Percentiles rank a stretch among this genome's conserved stretches.
Evolutionary conservation across 768 basidiomycete genomes (phyloP).

Genomic region (Trametes gibbosa): DNA sequence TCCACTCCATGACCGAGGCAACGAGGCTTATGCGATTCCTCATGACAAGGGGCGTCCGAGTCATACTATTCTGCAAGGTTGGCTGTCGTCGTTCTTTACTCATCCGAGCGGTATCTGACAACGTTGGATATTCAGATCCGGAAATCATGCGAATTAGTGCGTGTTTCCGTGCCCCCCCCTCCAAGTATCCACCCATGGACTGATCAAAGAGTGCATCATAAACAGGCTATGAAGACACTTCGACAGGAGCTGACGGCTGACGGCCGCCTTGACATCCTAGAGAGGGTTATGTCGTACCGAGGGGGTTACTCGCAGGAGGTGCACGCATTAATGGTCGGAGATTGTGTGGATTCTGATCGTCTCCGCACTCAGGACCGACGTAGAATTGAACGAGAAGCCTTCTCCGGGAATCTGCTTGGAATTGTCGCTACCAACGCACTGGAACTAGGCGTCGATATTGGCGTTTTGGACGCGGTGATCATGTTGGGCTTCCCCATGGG

Average conservation of each 20-base stretch:
- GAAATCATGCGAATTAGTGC: conserved; percentile 77
- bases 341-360: not conserved
- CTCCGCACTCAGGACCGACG: conserved; percentile 61
- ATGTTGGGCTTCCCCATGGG: conserved; percentile 82
- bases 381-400: conserved; percentile 82
- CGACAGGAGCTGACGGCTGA: conserved; percentile 68
- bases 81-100: not conserved
- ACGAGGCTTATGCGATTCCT: conserved; percentile 71
- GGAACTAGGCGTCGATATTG: conserved; percentile 91
- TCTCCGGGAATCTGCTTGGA: conserved; percentile 78
- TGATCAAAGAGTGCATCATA: not conserved
- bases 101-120: not conserved
- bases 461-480: conserved; percentile 83
- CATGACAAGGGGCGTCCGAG: conserved; percentile 77
- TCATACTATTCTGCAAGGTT: conserved; percentile 90
- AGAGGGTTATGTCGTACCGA: conserved; percentile 77
- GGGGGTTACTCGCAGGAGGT: conserved; percentile 82
- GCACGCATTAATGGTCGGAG: not conserved
- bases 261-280: conserved; percentile 72
- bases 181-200: not conserved
- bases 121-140: conserved; percentile 50
- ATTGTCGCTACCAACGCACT: conserved; percentile 89
- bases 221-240: conserved; percentile 76
- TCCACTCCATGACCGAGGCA: conserved; percentile 65
- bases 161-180: conserved; percentile 16